Evolutionary conservation across 1,284 basidiomycete genomes (phyloP).

Genomic region (Irpex sp.): DNA sequence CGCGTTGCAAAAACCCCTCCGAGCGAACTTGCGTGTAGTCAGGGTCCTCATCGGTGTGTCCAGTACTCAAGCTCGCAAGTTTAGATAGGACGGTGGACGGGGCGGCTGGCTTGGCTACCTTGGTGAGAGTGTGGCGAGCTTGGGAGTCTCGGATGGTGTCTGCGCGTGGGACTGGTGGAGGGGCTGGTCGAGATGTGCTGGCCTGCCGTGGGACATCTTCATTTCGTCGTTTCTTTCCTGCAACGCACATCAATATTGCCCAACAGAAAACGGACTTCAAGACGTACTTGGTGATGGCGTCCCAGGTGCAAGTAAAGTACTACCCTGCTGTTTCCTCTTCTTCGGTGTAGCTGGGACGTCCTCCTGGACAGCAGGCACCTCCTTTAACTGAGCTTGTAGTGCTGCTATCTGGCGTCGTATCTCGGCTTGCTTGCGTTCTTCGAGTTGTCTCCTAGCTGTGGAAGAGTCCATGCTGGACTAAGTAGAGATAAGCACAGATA

Average conservation of each 20-base stretch:
- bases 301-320: conserved; percentile 50
- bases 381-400: conserved; percentile 37
- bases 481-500: background rate
- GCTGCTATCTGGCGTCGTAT: conserved; percentile 37
- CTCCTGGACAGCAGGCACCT: conserved; percentile 14
- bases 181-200: background rate
- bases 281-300: conserved; percentile 68
- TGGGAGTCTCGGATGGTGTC: background rate
- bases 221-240: conserved; percentile 38
- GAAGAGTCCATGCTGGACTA: conserved; percentile 30
- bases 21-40: conserved; percentile 29
- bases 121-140: background rate
- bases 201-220: background rate
- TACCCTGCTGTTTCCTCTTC: conserved; percentile 37
- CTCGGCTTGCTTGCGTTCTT: conserved; percentile 29
- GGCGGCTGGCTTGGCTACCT: conserved; percentile 18
- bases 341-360: conserved; percentile 37
- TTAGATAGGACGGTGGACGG: conserved; percentile 46
- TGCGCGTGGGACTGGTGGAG: background rate
- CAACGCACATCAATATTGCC: background rate
- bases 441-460: conserved; percentile 20
- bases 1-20: conserved; percentile 36
- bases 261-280: background rate
- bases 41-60: conserved; percentile 14
- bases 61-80: conserved; percentile 33